Base-by-base conservation (phyloP, 305 asterid genomes). In the Vinca major region DNA sequence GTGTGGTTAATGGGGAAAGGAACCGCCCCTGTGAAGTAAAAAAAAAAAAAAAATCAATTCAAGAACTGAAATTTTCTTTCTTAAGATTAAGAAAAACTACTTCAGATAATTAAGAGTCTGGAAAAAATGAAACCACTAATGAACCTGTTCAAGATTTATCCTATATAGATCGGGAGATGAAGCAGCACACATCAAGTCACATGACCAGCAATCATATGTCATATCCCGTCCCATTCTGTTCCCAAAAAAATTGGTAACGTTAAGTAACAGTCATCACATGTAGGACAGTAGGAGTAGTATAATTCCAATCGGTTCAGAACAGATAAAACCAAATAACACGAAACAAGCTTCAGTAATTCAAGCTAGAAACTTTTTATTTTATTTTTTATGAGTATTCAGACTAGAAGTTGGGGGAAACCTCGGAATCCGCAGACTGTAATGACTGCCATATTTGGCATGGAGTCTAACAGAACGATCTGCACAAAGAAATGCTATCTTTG, bases 221-320 rank as follows among this genome's bases (percentile, higher is more conserved):
- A 92, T 75, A 84, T 92, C 97, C 80, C 97, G 86, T 66, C 98
- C 98, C 98, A 90, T 92, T 87, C 98, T 92, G 93, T 74, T 79
- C 44, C 44, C 61, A 72, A 71, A 12, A 14, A 63, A 37, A 5
- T 7, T 12, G 5, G 64, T 71, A 11, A 40, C 50, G 26, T 40
- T 68, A 79, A 71, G 72, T 50, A 41, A 20, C 57, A 21, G 52
- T 53, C 65, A 67, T 10, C 48, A 73, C 9, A 58, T 58, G 20
- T 13, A 4, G 45, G 45, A 41, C 45, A 71, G 40, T 51, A 33
- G n/a, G 9, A 57, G 13, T 26, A 11, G 49, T 49, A 61, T 5
- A 5, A 45, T 45, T 53, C 43, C 50, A 56, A 52, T 26, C 26
- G 68, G 70, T 11, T 14, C 44, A 48, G 14, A 13, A 47, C 26